Percentiles rank a stretch among this genome's conserved stretches.
Evolutionary conservation across 1,139 yeast genomes (phyloP).

Genomic region (Spathaspora sp.): DNA sequence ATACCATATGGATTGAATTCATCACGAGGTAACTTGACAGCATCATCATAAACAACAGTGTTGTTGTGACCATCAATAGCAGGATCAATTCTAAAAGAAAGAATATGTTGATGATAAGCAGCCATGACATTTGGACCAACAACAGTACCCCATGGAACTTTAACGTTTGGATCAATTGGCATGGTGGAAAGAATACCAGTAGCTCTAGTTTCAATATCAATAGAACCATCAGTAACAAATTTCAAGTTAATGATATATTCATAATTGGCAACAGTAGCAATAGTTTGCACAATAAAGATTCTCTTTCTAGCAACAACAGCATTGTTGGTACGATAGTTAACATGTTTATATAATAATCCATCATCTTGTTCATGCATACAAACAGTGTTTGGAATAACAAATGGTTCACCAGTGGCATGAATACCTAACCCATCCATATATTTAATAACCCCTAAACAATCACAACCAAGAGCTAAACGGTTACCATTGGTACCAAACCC

Average conservation of each 20-base stretch:
- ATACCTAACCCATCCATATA: constrained; percentile 69
- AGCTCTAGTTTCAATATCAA: constrained; percentile 82
- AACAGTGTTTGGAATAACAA: constrained; percentile 66
- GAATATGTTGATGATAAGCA: constrained; percentile 84
- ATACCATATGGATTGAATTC: constrained; percentile 69
- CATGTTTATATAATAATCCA: constrained; percentile 77
- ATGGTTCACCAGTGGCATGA: constrained; percentile 64
- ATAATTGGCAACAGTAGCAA: constrained; percentile 88
- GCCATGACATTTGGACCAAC: constrained; percentile 89
- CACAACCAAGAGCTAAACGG: constrained; percentile 77
- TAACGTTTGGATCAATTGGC: constrained; percentile 77
- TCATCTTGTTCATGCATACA: constrained; percentile 90
- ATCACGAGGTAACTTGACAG: constrained; percentile 60
- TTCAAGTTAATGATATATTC: constrained; percentile 79
- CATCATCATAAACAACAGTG: constrained; percentile 75
- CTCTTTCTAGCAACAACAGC: constrained; percentile 84
- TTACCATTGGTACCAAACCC: constrained; percentile 85
- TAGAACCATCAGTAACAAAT: constrained; percentile 80
- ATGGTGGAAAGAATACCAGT: constrained; percentile 83
- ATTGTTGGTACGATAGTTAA: constrained; percentile 73
- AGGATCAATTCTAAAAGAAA: constrained; percentile 84
- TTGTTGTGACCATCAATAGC: constrained; percentile 84
- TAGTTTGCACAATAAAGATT: constrained; percentile 80
- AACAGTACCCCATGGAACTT: constrained; percentile 80
- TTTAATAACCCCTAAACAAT: constrained; percentile 84